Percentiles rank a stretch among this genome's conserved stretches.
Evolutionary conservation across 2,329 filamentous ascomycete species (phyloP).

Genomic region (Trichoderma oligosporum): DNA sequence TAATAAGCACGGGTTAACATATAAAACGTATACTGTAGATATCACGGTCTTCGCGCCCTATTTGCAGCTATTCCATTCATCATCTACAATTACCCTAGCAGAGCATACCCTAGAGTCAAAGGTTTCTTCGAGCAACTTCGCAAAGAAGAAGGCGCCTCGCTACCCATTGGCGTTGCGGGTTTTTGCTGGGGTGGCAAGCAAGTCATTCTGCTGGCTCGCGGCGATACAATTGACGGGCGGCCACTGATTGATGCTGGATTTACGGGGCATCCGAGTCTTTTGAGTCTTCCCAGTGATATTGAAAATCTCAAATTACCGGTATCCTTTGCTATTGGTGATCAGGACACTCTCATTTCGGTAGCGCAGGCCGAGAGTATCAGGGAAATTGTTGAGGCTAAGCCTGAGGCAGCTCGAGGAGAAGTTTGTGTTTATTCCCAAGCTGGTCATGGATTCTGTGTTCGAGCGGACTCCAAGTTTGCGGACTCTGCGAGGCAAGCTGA

Average conservation of each 20-base stretch:
- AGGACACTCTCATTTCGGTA: constrained; percentile 39
- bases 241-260: constrained; percentile 50
- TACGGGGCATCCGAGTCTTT: constrained; percentile 49
- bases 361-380: constrained; percentile 34
- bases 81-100: constrained; percentile 30
- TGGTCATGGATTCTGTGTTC: constrained; percentile 41
- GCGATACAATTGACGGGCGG: constrained; percentile 30
- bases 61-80: constrained; percentile 33
- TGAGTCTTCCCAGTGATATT: constrained; percentile 47
- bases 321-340: constrained; percentile 45
- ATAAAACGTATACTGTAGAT: constrained; percentile 25
- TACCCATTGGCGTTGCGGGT: constrained; percentile 50
- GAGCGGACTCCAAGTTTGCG: constrained; percentile 30
- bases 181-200: constrained; percentile 64
- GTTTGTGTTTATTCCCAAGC: constrained; percentile 36
- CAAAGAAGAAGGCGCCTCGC: constrained; percentile 28
- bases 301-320: constrained; percentile 43
- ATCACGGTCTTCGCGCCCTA: constrained; percentile 27
- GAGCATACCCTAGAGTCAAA: constrained; percentile 34
- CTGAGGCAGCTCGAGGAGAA: constrained; percentile 34
- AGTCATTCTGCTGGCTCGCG: constrained; percentile 45
- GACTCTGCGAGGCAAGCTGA: constrained; percentile 28
- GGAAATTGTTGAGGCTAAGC: constrained; percentile 34
- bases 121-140: constrained; percentile 38
- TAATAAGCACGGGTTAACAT: no score